Conservation (phyloP, 495 filamentous ascomycete genomes). For the Cryomyces minteri region DNA sequence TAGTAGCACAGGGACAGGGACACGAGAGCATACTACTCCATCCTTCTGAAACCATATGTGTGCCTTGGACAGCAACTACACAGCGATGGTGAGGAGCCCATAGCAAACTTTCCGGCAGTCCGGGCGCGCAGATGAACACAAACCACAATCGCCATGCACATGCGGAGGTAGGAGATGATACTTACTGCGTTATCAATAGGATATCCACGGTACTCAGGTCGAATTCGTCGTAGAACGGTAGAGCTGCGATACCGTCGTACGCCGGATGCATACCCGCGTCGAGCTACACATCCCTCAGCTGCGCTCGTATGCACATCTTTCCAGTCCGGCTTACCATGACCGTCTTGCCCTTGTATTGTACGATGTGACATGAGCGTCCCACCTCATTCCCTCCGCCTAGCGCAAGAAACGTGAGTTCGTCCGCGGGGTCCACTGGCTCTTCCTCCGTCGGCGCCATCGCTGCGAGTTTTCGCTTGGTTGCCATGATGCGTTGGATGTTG, state of each 20-base stretch:
- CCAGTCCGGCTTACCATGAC: conserved; percentile 55
- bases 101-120: too few relatives aligned
- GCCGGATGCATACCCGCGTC: conserved; percentile 94
- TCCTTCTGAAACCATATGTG: too few relatives aligned
- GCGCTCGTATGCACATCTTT: not conserved
- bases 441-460: conserved; percentile 18
- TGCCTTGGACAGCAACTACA: too few relatives aligned
- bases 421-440: conserved; percentile 33
- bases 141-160: too few relatives aligned
- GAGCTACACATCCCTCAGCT: conserved; percentile 33
- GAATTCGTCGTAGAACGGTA: conserved; percentile 97
- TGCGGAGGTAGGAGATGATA: conserved; percentile 12
- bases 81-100: too few relatives aligned
- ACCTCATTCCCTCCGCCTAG: conserved; percentile 95
- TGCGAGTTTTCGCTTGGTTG: conserved; percentile 28
- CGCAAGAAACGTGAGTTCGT: conserved; percentile 84
- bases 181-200: conserved; percentile 95
- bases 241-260: conserved; percentile 83
- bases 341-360: conserved; percentile 97
- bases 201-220: conserved; percentile 95
- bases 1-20: too few relatives aligned
- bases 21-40: too few relatives aligned
- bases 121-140: too few relatives aligned
- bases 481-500: conserved; percentile 9
- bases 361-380: conserved; percentile 89